Conservation (phyloP, 257 asterid species). For the Paraleonurus japonicus region DNA sequence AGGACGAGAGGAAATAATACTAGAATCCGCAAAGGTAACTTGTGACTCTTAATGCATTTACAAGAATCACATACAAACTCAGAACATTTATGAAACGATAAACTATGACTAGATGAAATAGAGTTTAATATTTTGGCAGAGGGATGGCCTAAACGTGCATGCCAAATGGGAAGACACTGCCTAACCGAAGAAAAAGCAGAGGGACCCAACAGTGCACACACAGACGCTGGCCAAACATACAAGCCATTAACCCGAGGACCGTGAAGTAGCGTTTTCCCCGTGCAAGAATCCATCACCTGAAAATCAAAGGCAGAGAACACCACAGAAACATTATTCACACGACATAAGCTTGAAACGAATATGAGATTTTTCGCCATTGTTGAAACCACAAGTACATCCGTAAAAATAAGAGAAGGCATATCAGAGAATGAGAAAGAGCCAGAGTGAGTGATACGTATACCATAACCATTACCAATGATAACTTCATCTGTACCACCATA, state of each 20-base stretch:
- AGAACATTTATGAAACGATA: too few species aligned
- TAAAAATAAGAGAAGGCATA: not conserved
- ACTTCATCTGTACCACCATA: not conserved
- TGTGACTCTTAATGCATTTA: too few species aligned
- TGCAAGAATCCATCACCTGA: not conserved
- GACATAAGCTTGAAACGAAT: not conserved
- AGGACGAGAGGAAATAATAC: too few species aligned
- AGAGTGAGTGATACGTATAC: not conserved
- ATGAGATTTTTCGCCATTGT: not conserved
- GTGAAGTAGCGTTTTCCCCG: not conserved
- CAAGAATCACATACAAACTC: too few species aligned
- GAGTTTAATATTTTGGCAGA: too few species aligned
- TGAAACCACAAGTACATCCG: not conserved
- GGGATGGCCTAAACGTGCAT: not conserved
- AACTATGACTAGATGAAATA: too few species aligned
- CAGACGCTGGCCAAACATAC: not conserved
- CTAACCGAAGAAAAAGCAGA: not conserved
- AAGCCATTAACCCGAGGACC: not conserved
- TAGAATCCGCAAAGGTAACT: too few species aligned
- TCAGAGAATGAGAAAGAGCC: not conserved
- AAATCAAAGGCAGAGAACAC: not conserved
- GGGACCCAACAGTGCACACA: not conserved
- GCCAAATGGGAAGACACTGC: not conserved
- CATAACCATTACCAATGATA: not conserved
- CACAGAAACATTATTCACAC: not conserved